Conservation (phyloP, 495 filamentous ascomycete genomes). For the Bryoglossum gracile region DNA sequence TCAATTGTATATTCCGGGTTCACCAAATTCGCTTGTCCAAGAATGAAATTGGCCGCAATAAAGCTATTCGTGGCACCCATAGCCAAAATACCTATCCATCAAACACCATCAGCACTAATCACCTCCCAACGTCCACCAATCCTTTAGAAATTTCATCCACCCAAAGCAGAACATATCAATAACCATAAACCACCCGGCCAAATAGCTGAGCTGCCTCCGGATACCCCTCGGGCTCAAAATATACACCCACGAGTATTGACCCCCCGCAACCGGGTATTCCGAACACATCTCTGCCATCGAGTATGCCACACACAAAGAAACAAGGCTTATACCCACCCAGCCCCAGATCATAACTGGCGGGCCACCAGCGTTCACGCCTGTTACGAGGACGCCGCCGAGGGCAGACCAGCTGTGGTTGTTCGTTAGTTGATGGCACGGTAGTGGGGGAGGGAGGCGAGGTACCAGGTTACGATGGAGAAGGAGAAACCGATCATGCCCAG, state of each 20-base stretch:
- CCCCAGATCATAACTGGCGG: slow-evolving; percentile 52
- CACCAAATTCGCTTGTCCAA: slow-evolving; percentile 47
- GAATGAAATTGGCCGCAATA: slow-evolving; percentile 47
- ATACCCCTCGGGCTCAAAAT: slow-evolving; percentile 47
- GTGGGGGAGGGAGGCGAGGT: not conserved
- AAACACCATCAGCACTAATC: too few relatives aligned
- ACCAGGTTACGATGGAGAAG: slow-evolving; percentile 53
- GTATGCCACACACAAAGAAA: slow-evolving; percentile 46
- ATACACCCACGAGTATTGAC: slow-evolving; percentile 43
- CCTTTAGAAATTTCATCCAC: too few relatives aligned
- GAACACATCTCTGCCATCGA: slow-evolving; percentile 54
- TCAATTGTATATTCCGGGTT: slow-evolving; percentile 46
- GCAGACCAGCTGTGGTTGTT: slow-evolving; percentile 44
- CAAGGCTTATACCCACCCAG: slow-evolving; percentile 44
- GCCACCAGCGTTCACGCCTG: slow-evolving; percentile 47
- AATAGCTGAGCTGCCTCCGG: slow-evolving; percentile 39
- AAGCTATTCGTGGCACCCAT: slow-evolving; percentile 55
- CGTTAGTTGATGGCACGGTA: not conserved
- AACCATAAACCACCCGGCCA: slow-evolving; percentile 49
- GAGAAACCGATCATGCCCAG: slow-evolving; percentile 54
- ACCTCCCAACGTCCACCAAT: too few relatives aligned
- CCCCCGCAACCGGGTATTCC: slow-evolving; percentile 37
- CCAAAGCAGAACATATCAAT: slow-evolving; percentile 31
- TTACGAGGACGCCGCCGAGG: slow-evolving; percentile 48
- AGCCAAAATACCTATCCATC: slow-evolving; percentile 42